Evolutionary conservation across 805 yeast genomes (phyloP), one percentile per base, ranked within the genome.

Genomic region (Suhomyces canberraensis): DNA sequence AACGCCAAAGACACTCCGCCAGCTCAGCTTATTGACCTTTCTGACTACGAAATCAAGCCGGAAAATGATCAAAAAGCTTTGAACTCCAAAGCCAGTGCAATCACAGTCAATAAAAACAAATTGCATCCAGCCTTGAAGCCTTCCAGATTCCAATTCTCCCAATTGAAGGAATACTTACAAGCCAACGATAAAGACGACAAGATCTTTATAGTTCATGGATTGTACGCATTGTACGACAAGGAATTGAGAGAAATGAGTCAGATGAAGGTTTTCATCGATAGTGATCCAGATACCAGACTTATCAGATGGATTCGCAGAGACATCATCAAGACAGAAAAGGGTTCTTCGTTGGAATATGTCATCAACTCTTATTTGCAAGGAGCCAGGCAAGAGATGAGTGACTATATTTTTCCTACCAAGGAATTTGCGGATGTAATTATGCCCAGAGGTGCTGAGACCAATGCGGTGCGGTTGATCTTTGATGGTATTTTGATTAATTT

Each of bases 261-360:
- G 1, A 66, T 89, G 45, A 82, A 78, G 51, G 77, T 90, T 2
- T 90, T 82, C 48, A 70, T 90, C 11, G 93, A 86, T 46, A 75
- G 88, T 43, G 97, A 90, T 58, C 79, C 91, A 1, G 98, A 90
- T 57, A 78, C 84, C 4, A 64, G 96, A 37, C 64, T 90, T 27
- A 80, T 87, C n/a, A 74, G 95, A 45, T 78, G 93, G 84, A 81
- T 86, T 31, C 64, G 69, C 37, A 50, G 72, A 30, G 73, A 68
- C 40, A 70, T 66, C 4, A 35, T 58, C 11, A 40, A 34, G 13
- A 34, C 45, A 1, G 22, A 36, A 7, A 27, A 31, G 4, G 22
- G 36, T 5, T 36, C 39, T 7, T 34, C 44, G n/a, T 47, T 69
- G 28, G 71, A 73, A 39, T 34, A 48, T 2, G 63, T 76, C 30